Conservation (phyloP, 306 rosid species). For the Alnus glutinosa region DNA sequence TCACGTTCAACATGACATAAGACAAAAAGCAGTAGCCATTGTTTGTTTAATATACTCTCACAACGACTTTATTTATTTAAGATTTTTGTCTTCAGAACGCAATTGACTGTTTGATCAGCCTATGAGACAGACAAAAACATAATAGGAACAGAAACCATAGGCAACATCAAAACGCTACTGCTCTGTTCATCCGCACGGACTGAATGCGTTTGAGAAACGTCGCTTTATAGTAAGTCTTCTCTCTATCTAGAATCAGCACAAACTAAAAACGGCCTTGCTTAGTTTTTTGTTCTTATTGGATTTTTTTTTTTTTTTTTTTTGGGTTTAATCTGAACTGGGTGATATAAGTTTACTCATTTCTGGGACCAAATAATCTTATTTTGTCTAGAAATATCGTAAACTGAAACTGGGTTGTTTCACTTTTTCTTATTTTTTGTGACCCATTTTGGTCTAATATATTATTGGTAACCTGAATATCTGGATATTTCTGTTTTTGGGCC, state of each 20-base stretch:
- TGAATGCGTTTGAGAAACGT: slow-evolving; percentile 21
- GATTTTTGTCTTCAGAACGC: slow-evolving; percentile 28
- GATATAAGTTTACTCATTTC: not conserved
- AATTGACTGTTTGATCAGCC: slow-evolving; percentile 27
- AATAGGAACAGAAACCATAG: slow-evolving; percentile 26
- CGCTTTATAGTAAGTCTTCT: slow-evolving; percentile 21
- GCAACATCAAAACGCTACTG: slow-evolving; percentile 24
- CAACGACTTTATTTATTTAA: not conserved
- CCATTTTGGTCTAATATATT: not conserved
- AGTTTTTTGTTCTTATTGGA: not conserved
- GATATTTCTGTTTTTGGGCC: slow-evolving; percentile 13
- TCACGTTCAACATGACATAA: slow-evolving; percentile 30
- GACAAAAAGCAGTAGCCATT: slow-evolving; percentile 36
- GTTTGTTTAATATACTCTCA: slow-evolving; percentile 14
- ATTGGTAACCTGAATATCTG: slow-evolving; percentile 15
- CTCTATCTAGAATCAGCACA: slow-evolving; percentile 11
- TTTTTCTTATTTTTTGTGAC: not conserved
- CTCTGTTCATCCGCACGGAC: slow-evolving; percentile 28
- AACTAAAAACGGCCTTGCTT: slow-evolving; percentile 7
- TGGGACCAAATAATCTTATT: not conserved
- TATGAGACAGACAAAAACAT: slow-evolving; percentile 39
- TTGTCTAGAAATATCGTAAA: not conserved
- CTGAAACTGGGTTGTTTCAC: not conserved
- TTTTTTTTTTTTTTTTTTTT: slow-evolving; percentile 10
- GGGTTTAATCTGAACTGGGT: slow-evolving; percentile 18